A percentile compares a stretch with the other conserved stretches of the same genome.
Conservation (phyloP, 2,329 filamentous ascomycete genomes). For the Nothomitra cinnamomea region DNA sequence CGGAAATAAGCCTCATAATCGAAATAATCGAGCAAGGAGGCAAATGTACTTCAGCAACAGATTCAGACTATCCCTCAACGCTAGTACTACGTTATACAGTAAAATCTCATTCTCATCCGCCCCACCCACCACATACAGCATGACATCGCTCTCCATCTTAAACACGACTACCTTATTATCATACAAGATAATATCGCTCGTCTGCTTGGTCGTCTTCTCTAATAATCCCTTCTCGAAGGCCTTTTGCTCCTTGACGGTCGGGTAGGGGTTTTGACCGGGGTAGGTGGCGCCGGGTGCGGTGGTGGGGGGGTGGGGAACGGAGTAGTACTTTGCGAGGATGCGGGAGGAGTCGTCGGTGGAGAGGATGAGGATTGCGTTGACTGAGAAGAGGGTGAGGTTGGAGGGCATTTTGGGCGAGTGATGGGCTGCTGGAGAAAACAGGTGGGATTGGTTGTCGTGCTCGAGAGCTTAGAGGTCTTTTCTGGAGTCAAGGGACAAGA, state of each 20-base stretch:
- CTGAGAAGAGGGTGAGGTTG: conserved; percentile 57
- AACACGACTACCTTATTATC: conserved; percentile 94
- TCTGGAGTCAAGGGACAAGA: too few relatives aligned
- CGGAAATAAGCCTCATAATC: too few relatives aligned
- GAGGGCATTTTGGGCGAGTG: conserved; percentile 41
- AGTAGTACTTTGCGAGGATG: conserved; percentile 91
- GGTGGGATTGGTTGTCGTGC: too few relatives aligned
- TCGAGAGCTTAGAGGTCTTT: too few relatives aligned
- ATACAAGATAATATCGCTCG: conserved; percentile 89
- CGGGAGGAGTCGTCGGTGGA: conserved; percentile 75
- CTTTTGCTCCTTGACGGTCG: conserved; percentile 84
- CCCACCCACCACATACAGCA: conserved; percentile 84
- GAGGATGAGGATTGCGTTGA: conserved; percentile 30
- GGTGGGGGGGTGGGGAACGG: conserved; percentile 48
- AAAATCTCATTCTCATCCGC: conserved; percentile 94
- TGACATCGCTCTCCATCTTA: conserved; percentile 95
- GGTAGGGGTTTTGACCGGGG: conserved; percentile 59
- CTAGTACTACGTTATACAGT: conserved; percentile 84
- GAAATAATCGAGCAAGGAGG: too few relatives aligned
- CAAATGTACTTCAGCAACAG: conserved; percentile 92
- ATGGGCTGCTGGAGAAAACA: too few relatives aligned
- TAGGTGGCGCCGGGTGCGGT: conserved; percentile 37
- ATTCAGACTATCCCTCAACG: conserved; percentile 77
- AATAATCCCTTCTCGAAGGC: conserved; percentile 90
- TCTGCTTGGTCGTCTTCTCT: conserved; percentile 92